These are phyloP conservation scores for Theileria sp. DNA, from an alignment of 169 alveolate genomes.

Conservation along the genomic window DNA sequence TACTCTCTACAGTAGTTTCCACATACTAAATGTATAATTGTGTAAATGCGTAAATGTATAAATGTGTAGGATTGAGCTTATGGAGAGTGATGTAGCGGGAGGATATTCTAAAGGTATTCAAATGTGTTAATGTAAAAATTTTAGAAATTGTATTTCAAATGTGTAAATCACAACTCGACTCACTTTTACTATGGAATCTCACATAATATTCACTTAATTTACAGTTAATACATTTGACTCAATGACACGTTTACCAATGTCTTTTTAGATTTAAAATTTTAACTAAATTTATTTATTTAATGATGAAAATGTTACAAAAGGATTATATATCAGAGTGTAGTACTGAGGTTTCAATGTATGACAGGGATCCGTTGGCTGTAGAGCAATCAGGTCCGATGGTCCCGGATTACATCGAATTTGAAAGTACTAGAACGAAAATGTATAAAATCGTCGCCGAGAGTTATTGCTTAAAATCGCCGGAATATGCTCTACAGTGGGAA, in stretches of 20 bases:
- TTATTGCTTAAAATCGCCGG: slow-evolving; percentile 34
- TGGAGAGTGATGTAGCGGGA: slow-evolving; percentile 62
- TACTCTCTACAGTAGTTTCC: too few species aligned
- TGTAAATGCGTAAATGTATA: too few species aligned
- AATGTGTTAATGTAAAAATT: background rate
- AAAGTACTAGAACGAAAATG: background rate
- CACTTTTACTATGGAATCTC: slow-evolving; percentile 47
- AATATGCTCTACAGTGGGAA: slow-evolving; percentile 36
- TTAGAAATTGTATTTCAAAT: slow-evolving; percentile 20
- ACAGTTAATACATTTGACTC: background rate
- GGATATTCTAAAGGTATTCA: slow-evolving; percentile 47
- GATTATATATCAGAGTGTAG: background rate
- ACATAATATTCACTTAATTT: background rate
- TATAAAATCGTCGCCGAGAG: slow-evolving; percentile 26
- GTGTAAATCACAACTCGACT: slow-evolving; percentile 44
- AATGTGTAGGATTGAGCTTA: slow-evolving; percentile 29
- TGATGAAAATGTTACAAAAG: background rate
- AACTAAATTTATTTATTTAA: background rate
- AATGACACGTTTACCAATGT: background rate
- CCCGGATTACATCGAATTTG: slow-evolving; percentile 13
- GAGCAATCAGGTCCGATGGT: background rate
- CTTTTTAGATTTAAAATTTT: background rate
- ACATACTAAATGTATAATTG: too few species aligned
- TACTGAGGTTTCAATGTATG: background rate
- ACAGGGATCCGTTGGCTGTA: background rate